Percentiles rank a stretch among this genome's conserved stretches.
These are phyloP conservation scores for Phlebiopsis flavidoalba DNA, from an alignment of 768 basidiomycete species.

Conservation along the genomic window DNA sequence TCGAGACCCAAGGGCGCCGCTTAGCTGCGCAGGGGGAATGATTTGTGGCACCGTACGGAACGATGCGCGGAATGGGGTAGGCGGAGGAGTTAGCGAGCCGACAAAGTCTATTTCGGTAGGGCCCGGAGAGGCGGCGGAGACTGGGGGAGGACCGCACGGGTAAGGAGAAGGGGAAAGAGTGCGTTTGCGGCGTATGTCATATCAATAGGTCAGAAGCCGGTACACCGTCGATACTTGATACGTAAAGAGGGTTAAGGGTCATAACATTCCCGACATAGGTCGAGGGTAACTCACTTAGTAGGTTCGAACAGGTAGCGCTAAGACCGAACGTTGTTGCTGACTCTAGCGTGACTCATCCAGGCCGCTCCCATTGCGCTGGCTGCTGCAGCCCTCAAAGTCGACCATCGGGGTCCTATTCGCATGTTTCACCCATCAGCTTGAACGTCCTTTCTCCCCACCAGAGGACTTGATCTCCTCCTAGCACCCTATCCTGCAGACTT, in stretches of 20 bases:
- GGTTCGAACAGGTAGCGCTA: neutral
- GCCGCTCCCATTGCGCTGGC: conserved; percentile 17
- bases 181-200: conserved; percentile 16
- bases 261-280: too few relatives aligned
- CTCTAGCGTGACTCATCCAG: conserved; percentile 22
- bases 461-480: conserved; percentile 13
- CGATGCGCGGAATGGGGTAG: conserved; percentile 18
- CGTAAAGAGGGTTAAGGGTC: too few relatives aligned
- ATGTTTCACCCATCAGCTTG: conserved; percentile 21
- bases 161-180: conserved; percentile 22
- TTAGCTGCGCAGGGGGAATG: conserved; percentile 14
- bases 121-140: conserved; percentile 16
- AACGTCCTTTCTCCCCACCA: conserved; percentile 12
- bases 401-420: conserved; percentile 11
- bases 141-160: conserved; percentile 23
- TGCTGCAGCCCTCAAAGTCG: conserved; percentile 17
- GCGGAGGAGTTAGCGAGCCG: conserved; percentile 20
- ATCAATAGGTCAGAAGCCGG: conserved; percentile 12
- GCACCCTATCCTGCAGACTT: conserved; percentile 21
- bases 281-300: too few relatives aligned
- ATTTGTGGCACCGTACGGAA: conserved; percentile 20
- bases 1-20: conserved; percentile 19
- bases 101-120: conserved; percentile 22
- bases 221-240: conserved; percentile 17
- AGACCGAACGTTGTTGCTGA: conserved; percentile 25